Evolutionary conservation across 345 rosid species (phyloP).

Genomic region (Erucastrum elatum): DNA sequence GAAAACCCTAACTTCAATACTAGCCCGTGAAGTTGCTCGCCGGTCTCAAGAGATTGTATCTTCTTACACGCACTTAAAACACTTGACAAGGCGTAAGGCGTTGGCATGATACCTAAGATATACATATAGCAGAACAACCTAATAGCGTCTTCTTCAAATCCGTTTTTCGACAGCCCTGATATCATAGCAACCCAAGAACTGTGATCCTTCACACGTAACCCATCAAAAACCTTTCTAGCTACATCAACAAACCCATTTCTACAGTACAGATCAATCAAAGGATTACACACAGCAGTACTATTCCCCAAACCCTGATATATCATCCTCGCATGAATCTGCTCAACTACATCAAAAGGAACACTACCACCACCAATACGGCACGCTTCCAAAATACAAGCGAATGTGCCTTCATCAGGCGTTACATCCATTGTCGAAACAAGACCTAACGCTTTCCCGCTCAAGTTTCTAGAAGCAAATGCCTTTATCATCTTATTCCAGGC

Average conservation of each 20-base stretch:
- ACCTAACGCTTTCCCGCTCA: conserved; percentile 37
- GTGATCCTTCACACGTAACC: conserved; percentile 54
- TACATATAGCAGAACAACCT: conserved; percentile 64
- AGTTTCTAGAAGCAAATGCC: conserved; percentile 45
- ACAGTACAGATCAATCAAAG: conserved; percentile 66
- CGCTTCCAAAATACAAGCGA: conserved; percentile 49
- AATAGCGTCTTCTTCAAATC: conserved; percentile 59
- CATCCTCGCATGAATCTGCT: conserved; percentile 69
- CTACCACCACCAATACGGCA: conserved; percentile 40
- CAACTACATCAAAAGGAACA: conserved; percentile 40
- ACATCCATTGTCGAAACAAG: conserved; percentile 48
- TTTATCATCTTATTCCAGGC: conserved; percentile 59
- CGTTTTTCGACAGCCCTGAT: conserved; percentile 70
- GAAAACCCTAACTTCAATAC: conserved; percentile 69
- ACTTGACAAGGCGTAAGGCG: conserved; percentile 80
- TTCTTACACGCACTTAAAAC: conserved; percentile 81
- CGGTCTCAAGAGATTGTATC: conserved; percentile 51
- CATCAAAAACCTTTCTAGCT: conserved; percentile 63
- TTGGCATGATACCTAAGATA: conserved; percentile 48
- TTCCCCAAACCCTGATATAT: conserved; percentile 55
- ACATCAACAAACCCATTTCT: conserved; percentile 56
- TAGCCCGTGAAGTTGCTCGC: conserved; percentile 75
- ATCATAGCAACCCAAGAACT: conserved; percentile 88
- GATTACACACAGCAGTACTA: conserved; percentile 55
- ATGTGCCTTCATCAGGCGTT: conserved; percentile 50